These are phyloP conservation scores for Asterella californica DNA, from an alignment of 225 moss, liverwort and hornwort genomes.

Conservation along the genomic window DNA sequence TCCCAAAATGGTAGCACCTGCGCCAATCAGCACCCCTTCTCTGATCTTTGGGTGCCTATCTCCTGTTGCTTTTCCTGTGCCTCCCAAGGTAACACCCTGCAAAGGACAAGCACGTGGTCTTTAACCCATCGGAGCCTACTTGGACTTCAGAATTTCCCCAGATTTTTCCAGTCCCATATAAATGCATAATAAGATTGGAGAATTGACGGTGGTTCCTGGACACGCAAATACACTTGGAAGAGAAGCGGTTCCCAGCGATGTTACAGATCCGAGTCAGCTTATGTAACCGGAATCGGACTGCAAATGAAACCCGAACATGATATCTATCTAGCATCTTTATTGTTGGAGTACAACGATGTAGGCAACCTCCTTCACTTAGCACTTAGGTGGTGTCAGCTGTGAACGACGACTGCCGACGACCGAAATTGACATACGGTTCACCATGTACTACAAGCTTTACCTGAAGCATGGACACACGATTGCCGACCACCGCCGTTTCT, in stretches of 20 bases:
- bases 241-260: neutral
- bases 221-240: too few species aligned
- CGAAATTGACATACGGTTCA: neutral
- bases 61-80: constrained; percentile 84
- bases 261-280: neutral
- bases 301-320: neutral
- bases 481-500: constrained; percentile 85
- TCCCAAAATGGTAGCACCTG: constrained; percentile 87
- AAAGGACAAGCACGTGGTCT: constrained; percentile 4
- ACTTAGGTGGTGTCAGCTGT: neutral
- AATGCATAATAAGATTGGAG: too few species aligned
- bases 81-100: constrained; percentile 96
- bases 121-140: too few species aligned
- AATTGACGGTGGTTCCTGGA: neutral
- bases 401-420: neutral
- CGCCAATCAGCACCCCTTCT: constrained; percentile 93
- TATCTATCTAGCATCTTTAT: neutral
- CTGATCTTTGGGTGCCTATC: constrained; percentile 93
- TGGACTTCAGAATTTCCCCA: too few species aligned
- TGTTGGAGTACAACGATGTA: neutral
- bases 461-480: constrained; percentile 93
- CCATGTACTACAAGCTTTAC: constrained; percentile 26
- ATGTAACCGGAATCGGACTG: neutral
- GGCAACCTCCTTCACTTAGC: neutral
- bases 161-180: too few species aligned